Evolutionary conservation across 257 asterid species (phyloP).

Genomic region (Cruciata laevipes): DNA sequence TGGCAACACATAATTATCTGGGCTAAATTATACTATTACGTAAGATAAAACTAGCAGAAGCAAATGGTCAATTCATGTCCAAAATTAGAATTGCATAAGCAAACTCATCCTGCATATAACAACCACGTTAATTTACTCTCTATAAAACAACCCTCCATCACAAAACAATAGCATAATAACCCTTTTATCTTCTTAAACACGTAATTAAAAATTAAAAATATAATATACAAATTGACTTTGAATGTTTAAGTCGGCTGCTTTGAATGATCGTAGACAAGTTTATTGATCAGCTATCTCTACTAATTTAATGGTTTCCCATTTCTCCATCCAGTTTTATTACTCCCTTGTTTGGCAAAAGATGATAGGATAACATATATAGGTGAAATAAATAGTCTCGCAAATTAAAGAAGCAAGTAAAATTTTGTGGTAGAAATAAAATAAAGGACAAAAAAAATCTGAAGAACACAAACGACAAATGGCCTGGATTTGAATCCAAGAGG

Average conservation of each 20-base stretch:
- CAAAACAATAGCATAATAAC: too few species aligned
- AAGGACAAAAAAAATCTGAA: not conserved
- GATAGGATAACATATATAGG: too few species aligned
- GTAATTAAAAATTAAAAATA: not conserved
- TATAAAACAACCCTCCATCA: too few species aligned
- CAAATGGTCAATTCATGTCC: too few species aligned
- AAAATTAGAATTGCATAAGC: too few species aligned
- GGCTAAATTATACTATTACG: too few species aligned
- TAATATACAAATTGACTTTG: not conserved
- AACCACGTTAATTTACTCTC: too few species aligned
- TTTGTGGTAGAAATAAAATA: not conserved
- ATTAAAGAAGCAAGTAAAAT: not conserved
- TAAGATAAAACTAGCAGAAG: too few species aligned
- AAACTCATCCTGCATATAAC: too few species aligned
- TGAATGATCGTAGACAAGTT: not conserved
- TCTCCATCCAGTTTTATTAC: not conserved
- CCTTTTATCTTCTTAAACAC: constrained; percentile 10
- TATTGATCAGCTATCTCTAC: not conserved
- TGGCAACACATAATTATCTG: too few species aligned
- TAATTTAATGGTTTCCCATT: too few species aligned
- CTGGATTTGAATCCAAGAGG: not conserved
- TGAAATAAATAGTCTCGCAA: not conserved
- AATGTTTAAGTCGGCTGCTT: not conserved
- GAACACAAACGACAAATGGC: not conserved
- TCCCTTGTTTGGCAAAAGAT: too few species aligned